phyloP scores from a whole-genome alignment of 306 rosid genomes.

The Gillenia trifoliata region DNA sequence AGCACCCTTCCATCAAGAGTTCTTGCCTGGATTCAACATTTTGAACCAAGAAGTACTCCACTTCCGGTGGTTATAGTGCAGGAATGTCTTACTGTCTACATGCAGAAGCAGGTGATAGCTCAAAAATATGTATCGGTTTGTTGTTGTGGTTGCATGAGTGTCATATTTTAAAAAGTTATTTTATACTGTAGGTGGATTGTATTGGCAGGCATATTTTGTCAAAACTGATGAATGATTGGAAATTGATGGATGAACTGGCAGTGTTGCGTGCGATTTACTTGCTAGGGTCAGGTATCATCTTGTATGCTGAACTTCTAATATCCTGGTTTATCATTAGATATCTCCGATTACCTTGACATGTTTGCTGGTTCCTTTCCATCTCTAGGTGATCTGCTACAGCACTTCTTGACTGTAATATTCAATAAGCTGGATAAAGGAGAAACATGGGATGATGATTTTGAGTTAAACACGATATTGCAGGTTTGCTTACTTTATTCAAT shows the following conservation, averaged over 20 bases:
- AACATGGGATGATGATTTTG: conserved; percentile 95
- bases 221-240: conserved; percentile 93
- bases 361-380: conserved; percentile 14
- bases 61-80: conserved; percentile 80
- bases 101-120: conserved; percentile 70
- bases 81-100: conserved; percentile 69
- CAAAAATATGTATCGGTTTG: conserved; percentile 19
- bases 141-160: background rate
- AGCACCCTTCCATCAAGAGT: conserved; percentile 87
- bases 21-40: conserved; percentile 77
- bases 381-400: conserved; percentile 95
- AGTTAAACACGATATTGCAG: conserved; percentile 89
- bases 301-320: background rate
- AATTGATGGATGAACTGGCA: conserved; percentile 93
- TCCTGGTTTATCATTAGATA: conserved; percentile 5
- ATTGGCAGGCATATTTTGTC: conserved; percentile 74
- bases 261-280: conserved; percentile 92
- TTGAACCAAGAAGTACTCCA: conserved; percentile 64
- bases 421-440: conserved; percentile 88
- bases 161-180: conserved; percentile 10
- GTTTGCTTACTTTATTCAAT: conserved; percentile 36
- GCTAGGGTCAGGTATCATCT: conserved; percentile 84
- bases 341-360: conserved; percentile 22
- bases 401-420: conserved; percentile 81
- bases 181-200: conserved; percentile 67